A percentile compares a stretch with the other conserved stretches of the same genome.
These are phyloP conservation scores for Pulicaria dysenterica DNA, from an alignment of 129 eudicot genomes.

Conservation along the genomic window DNA sequence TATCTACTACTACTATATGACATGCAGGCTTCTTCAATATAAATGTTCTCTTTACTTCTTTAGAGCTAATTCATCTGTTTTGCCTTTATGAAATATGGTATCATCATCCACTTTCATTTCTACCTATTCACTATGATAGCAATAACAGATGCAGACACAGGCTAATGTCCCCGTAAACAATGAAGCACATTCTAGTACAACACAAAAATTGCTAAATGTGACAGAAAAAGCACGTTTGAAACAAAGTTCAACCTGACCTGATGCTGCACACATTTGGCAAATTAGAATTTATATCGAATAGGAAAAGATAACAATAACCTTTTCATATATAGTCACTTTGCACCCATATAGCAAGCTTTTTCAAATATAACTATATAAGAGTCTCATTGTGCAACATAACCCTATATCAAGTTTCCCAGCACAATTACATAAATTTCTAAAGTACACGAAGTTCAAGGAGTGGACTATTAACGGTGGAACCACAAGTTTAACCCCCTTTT, in stretches of 20 bases:
- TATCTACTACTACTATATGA: not conserved
- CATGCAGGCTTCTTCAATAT: not conserved
- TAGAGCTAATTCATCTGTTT: not conserved
- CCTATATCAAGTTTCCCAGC: not conserved
- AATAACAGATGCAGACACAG: not conserved
- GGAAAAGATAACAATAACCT: not conserved
- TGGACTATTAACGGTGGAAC: too few species aligned
- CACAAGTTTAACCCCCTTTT: too few species aligned
- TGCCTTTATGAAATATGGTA: constrained; percentile 12
- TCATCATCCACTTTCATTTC: constrained; percentile 1
- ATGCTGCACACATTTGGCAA: not conserved
- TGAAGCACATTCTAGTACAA: constrained; percentile 4
- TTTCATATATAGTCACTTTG: not conserved
- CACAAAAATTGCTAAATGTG: not conserved
- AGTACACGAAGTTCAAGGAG: too few species aligned
- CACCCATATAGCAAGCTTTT: too few species aligned
- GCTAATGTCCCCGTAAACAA: not conserved
- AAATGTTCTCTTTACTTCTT: not conserved
- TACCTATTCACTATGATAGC: not conserved
- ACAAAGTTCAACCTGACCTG: constrained; percentile 7
- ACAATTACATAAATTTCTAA: not conserved
- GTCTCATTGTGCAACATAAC: too few species aligned
- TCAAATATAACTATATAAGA: too few species aligned
- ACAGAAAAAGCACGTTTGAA: not conserved
- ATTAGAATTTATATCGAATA: not conserved